Evolutionary conservation across 768 basidiomycete species (phyloP), one percentile per base, ranked within the genome.

Genomic region (Paxillus ammoniavirescens): DNA sequence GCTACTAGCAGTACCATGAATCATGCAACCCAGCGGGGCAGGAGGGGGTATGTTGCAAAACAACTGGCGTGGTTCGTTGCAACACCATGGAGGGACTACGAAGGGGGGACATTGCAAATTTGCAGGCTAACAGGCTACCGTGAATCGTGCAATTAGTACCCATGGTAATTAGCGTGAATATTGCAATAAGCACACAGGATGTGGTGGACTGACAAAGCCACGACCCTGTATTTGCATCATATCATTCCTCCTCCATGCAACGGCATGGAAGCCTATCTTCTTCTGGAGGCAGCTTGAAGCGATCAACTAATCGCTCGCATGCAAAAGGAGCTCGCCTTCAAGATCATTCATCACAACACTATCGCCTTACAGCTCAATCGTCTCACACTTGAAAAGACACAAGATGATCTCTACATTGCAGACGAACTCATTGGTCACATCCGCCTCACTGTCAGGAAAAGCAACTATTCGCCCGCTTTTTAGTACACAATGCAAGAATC

Each of bases 401-500:
- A 52, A 44, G 21, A 52, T 6, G 17, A 52, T 21, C 33, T 52
- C 14, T 2, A 30, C n/a, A n/a, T 17, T 5, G 42, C 50, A 36
- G 43, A 52, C 35, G 17, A 26, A 12, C 43, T 44, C 15, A n/a
- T 52, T 14, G 15, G 50, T 5, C 33, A 43, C 14, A 18, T 52
- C 37, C 18, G 33, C 10, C 21, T 43, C 14, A 33, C 33, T 8
- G 45, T 52, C 21, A 18, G 36, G 15, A 26, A 28, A 33, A 52
- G 50, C 13, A 35, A 43, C 30, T 12, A 33, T 23, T 26, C 50
- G 12, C 31, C 35, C 23, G 18, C 43, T 4, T 52, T 45, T 17
- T 4, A 52, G 43, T 45, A 52, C 45, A 42, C 33, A 3, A 52
- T 52, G 50, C 43, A n/a, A 44, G 50, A 52, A 30, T 30, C 28